phyloP scores from a whole-genome alignment of 2,329 filamentous ascomycete species.

The Monilinia aucupariae region DNA sequence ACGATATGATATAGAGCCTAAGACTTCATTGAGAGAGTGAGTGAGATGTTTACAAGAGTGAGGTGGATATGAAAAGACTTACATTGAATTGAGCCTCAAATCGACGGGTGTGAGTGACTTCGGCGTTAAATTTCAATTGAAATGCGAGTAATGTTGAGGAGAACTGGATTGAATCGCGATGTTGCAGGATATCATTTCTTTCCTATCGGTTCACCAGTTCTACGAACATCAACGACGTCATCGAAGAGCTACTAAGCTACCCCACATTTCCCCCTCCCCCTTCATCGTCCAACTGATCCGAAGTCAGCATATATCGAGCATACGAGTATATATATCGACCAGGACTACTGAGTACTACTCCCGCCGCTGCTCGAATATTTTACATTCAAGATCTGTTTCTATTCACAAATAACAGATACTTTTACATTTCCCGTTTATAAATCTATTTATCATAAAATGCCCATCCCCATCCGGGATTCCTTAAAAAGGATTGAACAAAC shows the following conservation, averaged over 20 bases:
- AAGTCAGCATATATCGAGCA: background rate
- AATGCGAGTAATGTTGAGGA: background rate
- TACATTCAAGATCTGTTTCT: background rate
- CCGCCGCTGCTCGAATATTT: background rate
- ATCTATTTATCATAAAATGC: background rate
- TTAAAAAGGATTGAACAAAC: background rate
- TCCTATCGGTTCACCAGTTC: background rate
- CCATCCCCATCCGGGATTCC: background rate
- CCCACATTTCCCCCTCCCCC: background rate
- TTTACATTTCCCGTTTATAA: constrained; percentile 1
- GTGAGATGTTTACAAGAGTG: no score
- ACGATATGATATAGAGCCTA: no score
- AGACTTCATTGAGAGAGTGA: no score
- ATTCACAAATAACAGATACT: background rate
- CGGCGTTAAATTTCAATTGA: background rate
- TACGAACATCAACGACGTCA: background rate
- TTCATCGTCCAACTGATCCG: background rate
- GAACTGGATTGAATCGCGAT: background rate
- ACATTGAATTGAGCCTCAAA: no score
- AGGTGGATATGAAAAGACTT: no score
- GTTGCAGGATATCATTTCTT: background rate
- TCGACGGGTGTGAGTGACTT: no score
- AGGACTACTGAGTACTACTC: background rate
- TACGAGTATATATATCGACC: no score
- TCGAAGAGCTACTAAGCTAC: background rate